These are phyloP conservation scores for Hydnomerulius pinastri DNA, from an alignment of 768 basidiomycete genomes.

Conservation along the genomic window DNA sequence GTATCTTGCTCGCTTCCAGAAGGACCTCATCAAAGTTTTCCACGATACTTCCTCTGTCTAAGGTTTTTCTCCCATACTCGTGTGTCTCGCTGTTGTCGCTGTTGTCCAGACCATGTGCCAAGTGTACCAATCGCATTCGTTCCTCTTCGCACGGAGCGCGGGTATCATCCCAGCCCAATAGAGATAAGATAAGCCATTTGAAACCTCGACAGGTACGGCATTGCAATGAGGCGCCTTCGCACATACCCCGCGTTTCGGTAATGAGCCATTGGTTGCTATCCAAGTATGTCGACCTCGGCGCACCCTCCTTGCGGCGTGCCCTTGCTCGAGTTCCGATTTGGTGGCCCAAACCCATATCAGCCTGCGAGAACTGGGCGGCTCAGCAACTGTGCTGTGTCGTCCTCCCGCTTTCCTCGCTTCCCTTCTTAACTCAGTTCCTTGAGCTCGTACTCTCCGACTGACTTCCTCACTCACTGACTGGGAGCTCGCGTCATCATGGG, in stretches of 20 bases:
- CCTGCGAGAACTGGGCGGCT: slow-evolving; percentile 11
- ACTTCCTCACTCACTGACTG: slow-evolving; percentile 5
- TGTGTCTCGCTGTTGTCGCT: not conserved
- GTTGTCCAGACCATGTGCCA: not conserved
- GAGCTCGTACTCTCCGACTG: not conserved
- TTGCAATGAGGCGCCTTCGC: not conserved
- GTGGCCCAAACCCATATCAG: slow-evolving; percentile 15
- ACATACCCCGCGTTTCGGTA: not conserved
- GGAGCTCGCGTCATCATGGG: slow-evolving; percentile 32
- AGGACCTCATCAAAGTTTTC: slow-evolving; percentile 59
- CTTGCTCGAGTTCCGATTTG: slow-evolving; percentile 12
- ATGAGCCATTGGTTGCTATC: not conserved
- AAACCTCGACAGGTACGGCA: slow-evolving; percentile 9
- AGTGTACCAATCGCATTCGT: slow-evolving; percentile 1
- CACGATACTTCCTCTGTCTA: slow-evolving; percentile 21
- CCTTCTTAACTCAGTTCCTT: not conserved
- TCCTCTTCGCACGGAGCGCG: not conserved
- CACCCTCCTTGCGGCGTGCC: not conserved
- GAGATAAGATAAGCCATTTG: not conserved
- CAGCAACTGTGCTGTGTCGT: not conserved
- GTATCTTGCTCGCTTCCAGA: slow-evolving; percentile 71
- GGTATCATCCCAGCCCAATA: slow-evolving; percentile 18
- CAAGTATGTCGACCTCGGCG: slow-evolving; percentile 2
- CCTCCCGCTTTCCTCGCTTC: not conserved
- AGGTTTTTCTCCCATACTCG: slow-evolving; percentile 1